A percentile compares a stretch with the other conserved stretches of the same genome.
Evolutionary conservation across 2,329 filamentous ascomycete genomes (phyloP).

Genomic region (Exophiala mesophila): DNA sequence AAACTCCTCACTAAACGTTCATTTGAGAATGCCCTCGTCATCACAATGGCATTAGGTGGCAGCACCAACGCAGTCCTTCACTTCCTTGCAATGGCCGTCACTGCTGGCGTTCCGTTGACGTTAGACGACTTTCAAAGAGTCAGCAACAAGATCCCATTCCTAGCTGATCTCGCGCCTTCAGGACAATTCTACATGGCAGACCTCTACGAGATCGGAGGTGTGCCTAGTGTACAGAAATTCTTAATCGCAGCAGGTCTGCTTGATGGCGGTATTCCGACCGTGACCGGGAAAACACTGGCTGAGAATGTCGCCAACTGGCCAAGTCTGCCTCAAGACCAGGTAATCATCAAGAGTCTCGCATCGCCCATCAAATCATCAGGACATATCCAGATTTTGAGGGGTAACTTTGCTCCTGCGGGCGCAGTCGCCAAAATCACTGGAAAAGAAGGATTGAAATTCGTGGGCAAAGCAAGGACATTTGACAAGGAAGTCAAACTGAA

Average conservation of each 20-base stretch:
- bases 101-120: constrained; percentile 70
- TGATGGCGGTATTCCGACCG: constrained; percentile 71
- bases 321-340: constrained; percentile 70
- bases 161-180: constrained; percentile 78
- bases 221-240: constrained; percentile 79
- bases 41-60: constrained; percentile 89
- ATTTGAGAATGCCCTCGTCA: constrained; percentile 82
- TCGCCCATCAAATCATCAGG: constrained; percentile 83
- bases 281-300: constrained; percentile 77
- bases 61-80: constrained; percentile 87
- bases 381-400: constrained; percentile 81
- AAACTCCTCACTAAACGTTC: constrained; percentile 74
- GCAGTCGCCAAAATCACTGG: constrained; percentile 95
- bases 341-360: constrained; percentile 72
- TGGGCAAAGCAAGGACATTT: constrained; percentile 75
- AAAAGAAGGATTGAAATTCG: constrained; percentile 82
- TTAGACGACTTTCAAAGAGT: constrained; percentile 80
- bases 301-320: constrained; percentile 77
- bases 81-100: constrained; percentile 84
- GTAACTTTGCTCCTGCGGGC: constrained; percentile 82
- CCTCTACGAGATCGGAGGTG: constrained; percentile 78
- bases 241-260: constrained; percentile 71
- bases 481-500: constrained; percentile 79
- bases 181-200: constrained; percentile 86
- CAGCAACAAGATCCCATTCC: constrained; percentile 75